Base-by-base conservation (phyloP, 352 stramenopile species). In the Globisporangium iwayamae region DNA sequence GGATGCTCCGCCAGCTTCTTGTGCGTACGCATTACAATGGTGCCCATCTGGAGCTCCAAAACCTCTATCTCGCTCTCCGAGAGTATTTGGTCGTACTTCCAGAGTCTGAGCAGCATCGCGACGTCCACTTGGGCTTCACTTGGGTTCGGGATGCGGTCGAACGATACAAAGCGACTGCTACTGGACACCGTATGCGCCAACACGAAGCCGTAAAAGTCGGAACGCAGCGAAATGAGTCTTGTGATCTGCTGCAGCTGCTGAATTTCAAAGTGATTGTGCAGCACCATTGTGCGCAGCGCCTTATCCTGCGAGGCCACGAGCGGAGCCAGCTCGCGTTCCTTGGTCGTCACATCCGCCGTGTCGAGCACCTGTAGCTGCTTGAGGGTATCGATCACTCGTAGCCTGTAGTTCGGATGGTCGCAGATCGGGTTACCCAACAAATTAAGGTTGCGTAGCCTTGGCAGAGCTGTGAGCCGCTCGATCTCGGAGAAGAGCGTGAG, bases 341-440 rank as follows among this genome's bases (percentile, higher is more conserved):
- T 77, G 46, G 75, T 73, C 3, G 74, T 74, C 16, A 95, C 63
- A 43, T 95, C 83, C 1, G 48, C 41, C 2, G 76, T 80, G 62
- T 95, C 86, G 18, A 95, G 68, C 10, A 91, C 67, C 8, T 80
- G 69, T 2, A 95, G 30, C 20, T 71, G 71, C 3, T 30, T 61
- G 5, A 95, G 54, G 32, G 62, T 52, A n/a, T 82, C 73, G 9
- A 95, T 28, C 8, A 88, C 66, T 2, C 83, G 83, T 4, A 85
- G 41, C 9, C 86, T 69, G 39, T 95, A 95, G 65, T 93, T 89
- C 0, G 86, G 86, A 38, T 82, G 73, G 8, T 87, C 72, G 34
- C 83, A 92, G 6, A 95, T 43, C 25, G 86, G 86, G 54, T 95
- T 93, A 9, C 86, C 86, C 43, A 76, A 68, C 41, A 93, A 60